Base-by-base conservation (phyloP, 441 rosid genomes). In the Populus tomentosa region DNA sequence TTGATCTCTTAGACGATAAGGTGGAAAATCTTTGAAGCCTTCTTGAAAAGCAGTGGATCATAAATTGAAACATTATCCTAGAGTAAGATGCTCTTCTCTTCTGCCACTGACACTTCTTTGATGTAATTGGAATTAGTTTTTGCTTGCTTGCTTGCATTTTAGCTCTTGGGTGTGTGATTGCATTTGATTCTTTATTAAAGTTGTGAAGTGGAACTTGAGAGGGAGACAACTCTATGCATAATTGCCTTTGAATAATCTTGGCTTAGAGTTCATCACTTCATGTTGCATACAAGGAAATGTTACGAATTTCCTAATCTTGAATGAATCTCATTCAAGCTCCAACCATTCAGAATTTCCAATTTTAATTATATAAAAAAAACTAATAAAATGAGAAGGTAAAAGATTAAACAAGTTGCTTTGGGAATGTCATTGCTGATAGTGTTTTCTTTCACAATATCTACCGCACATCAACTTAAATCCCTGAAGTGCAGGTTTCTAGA, bases 11-110 rank as follows among this genome's bases (percentile, higher is more conserved):
- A 70, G 98, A 95, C 16, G 97, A 94, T 80, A 91, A 94, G 83
- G 99, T 94, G 84, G 98, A 94, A 71, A 66, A 85, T 53, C 93
- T 88, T 73, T 78, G 86, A 73, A 72, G 93, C 80, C 94, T 93
- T 78, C 98, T 93, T 50, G 97, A 92, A 88, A 97, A 94, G 98
- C 93, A 6, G 88, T 97, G 13, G 97, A 97, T 83, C 98, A 97
- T 85, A 64, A 94, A 80, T 84, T 94, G 86, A 83, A 84, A 80
- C 98, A 97, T 79, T 97, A 97, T 87, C 90, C 98, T 46, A 97
- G 98, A 66, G 99, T 97, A 89, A 90, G 89, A 77, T 76, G 38
- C 70, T 74, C 71, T 67, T 77, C 26, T 74, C 32, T 79, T 63
- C 24, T 67, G 13, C 53, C 23, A 13, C 18, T 67, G 36, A 24